Conservation (phyloP, 106 monocot species). For the Allium cepa region DNA sequence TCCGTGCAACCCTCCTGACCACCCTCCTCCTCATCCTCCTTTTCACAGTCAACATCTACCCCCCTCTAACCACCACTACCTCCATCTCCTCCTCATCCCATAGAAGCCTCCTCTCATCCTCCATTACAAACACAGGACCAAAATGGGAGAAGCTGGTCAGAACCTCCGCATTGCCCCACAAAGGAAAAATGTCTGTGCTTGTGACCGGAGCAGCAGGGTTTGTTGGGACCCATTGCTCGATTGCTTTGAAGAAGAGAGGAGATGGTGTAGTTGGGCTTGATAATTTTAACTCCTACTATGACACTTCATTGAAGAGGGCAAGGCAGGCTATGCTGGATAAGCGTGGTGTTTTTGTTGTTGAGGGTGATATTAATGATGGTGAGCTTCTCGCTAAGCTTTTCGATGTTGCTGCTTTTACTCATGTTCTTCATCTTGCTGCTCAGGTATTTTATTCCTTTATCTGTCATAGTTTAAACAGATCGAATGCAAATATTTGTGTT, state of each 20-base stretch:
- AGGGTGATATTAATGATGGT: conserved; percentile 13
- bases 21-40: conserved; percentile 26
- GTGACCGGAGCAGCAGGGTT: conserved; percentile 10
- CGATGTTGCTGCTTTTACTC: conserved; percentile 11
- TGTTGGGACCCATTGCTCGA: conserved; percentile 9
- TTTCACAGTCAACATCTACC: conserved; percentile 31
- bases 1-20: conserved; percentile 31
- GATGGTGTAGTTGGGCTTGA: conserved; percentile 15
- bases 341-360: conserved; percentile 5
- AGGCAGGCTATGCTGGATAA: conserved; percentile 1
- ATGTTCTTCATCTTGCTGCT: conserved; percentile 21
- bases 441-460: conserved; percentile 7
- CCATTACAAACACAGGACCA: neutral
- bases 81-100: neutral
- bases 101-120: conserved; percentile 5
- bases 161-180: conserved; percentile 1
- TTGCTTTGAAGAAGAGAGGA: conserved; percentile 12
- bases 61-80: conserved; percentile 1
- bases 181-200: conserved; percentile 4
- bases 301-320: conserved; percentile 12
- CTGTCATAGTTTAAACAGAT: too few relatives aligned
- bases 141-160: conserved; percentile 11
- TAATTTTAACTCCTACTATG: conserved; percentile 18
- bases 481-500: too few relatives aligned
- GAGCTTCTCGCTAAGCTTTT: conserved; percentile 2